Conservation (phyloP, 2,329 filamentous ascomycete species). For the Penicillium sp. region DNA sequence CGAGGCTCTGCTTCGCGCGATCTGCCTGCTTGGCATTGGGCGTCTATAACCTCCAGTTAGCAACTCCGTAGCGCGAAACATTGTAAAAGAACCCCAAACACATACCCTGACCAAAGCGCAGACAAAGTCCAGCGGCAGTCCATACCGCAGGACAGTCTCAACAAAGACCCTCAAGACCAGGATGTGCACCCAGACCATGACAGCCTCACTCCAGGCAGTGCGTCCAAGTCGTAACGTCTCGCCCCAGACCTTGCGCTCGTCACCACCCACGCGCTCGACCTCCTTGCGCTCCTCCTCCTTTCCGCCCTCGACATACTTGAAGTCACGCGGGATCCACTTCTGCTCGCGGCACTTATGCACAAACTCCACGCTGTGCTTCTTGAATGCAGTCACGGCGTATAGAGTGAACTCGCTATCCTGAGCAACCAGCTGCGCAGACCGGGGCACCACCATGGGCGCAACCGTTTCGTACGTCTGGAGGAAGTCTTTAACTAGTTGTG, state of each 20-base stretch:
- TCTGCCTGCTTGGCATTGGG: conserved; percentile 73
- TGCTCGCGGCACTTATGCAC: conserved; percentile 88
- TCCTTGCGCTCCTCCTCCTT: conserved; percentile 87
- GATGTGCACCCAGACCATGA: conserved; percentile 95
- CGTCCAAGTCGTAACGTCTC: conserved; percentile 84
- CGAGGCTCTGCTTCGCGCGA: conserved; percentile 77
- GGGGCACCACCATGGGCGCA: conserved; percentile 87
- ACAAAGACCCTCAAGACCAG: conserved; percentile 91
- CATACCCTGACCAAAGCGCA: conserved; percentile 81
- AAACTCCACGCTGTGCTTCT: conserved; percentile 86
- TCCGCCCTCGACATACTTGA: conserved; percentile 87
- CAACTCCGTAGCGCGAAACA: conserved; percentile 1
- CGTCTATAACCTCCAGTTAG: conserved; percentile 58
- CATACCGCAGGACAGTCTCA: conserved; percentile 95
- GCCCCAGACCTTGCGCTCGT: conserved; percentile 90
- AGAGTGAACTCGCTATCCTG: conserved; percentile 88
- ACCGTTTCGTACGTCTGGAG: conserved; percentile 86
- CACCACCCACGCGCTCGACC: conserved; percentile 75
- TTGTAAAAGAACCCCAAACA: conserved; percentile 3
- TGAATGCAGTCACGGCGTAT: conserved; percentile 88
- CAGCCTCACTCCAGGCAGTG: conserved; percentile 93
- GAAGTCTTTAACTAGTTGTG: conserved; percentile 80
- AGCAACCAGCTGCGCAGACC: conserved; percentile 77
- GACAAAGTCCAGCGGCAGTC: conserved; percentile 86
- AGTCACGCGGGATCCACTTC: conserved; percentile 93